Evolutionary conservation across 306 rosid genomes (phyloP).

Genomic region (Vigna radiata): DNA sequence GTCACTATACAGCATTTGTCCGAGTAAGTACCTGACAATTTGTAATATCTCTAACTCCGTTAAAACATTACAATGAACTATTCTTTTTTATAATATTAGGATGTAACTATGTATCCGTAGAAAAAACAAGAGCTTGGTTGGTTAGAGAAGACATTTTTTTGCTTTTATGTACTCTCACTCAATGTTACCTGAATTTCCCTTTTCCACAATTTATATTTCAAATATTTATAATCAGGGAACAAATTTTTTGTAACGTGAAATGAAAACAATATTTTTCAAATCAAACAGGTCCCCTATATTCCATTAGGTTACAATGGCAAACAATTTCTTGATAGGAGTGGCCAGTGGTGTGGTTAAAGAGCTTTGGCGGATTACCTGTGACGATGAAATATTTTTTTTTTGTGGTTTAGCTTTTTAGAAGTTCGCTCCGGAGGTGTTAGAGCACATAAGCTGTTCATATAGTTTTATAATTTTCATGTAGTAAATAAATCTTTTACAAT

Average conservation of each 20-base stretch:
- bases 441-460: constrained; percentile 25
- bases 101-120: constrained; percentile 2
- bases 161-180: not conserved
- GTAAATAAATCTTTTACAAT: not conserved
- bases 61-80: not conserved
- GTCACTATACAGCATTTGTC: constrained; percentile 88
- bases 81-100: not conserved
- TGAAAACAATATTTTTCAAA: not conserved
- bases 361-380: constrained; percentile 20
- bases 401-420: constrained; percentile 2
- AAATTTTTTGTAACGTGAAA: not conserved
- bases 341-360: constrained; percentile 4
- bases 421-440: constrained; percentile 7
- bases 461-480: not conserved
- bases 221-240: not conserved
- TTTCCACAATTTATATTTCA: not conserved
- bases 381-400: not conserved
- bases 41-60: constrained; percentile 20
- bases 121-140: not conserved
- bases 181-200: not conserved
- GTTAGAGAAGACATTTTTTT: not conserved
- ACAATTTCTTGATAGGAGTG: constrained; percentile 11
- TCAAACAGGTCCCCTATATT: not conserved
- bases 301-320: constrained; percentile 13
- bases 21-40: constrained; percentile 61